Conservation (phyloP, 1,284 basidiomycete species). For the Pseudozyma pruni region DNA sequence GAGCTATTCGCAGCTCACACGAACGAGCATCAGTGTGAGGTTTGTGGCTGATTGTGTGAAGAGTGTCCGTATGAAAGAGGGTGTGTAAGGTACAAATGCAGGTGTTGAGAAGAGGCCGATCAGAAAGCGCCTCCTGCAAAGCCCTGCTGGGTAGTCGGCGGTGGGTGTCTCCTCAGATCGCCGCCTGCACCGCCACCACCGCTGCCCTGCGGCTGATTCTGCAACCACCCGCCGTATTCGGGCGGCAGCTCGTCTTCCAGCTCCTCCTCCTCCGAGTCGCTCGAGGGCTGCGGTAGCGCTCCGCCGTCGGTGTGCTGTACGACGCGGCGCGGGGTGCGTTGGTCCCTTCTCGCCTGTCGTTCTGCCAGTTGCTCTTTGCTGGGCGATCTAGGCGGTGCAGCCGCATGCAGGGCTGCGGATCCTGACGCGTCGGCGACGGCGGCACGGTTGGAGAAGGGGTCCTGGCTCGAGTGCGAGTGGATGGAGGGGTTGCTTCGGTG, state of each 20-base stretch:
- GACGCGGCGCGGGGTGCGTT: conserved; percentile 18
- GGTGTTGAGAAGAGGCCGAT: no score
- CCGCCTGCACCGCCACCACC: no score
- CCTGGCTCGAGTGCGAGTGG: conserved; percentile 23
- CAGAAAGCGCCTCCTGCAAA: no score
- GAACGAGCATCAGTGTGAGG: no score
- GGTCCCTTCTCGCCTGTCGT: conserved; percentile 22
- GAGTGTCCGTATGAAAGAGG: no score
- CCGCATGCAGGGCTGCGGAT: conserved; percentile 16
- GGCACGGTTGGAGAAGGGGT: conserved; percentile 13
- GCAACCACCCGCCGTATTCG: conserved; percentile 51
- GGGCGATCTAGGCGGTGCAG: conserved; percentile 2
- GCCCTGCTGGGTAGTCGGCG: no score
- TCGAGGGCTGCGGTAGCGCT: conserved; percentile 39
- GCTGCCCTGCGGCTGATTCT: no score
- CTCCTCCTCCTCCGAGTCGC: conserved; percentile 49
- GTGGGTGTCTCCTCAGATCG: no score
- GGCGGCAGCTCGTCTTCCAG: conserved; percentile 48
- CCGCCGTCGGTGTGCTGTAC: conserved; percentile 50
- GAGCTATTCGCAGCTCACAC: no score
- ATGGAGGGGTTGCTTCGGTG: conserved; percentile 14
- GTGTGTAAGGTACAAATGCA: no score
- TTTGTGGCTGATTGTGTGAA: no score
- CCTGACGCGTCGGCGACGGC: conserved; percentile 3
- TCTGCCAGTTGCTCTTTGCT: conserved; percentile 24